These are phyloP conservation scores for Colletotrichum lupini DNA, from an alignment of 2,329 filamentous ascomycete species.

Conservation along the genomic window DNA sequence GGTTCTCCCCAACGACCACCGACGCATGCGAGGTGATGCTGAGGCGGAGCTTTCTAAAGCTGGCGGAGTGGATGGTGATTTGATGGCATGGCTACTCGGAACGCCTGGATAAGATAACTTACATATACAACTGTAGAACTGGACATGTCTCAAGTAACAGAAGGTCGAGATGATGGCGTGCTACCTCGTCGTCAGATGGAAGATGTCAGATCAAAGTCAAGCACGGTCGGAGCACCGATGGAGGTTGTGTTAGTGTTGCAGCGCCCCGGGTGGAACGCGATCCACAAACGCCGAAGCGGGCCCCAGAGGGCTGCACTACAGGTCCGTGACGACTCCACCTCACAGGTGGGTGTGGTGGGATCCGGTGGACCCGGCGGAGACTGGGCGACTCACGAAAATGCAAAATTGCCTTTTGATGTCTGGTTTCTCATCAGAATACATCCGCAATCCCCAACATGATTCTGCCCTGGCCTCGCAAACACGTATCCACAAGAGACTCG, in stretches of 20 bases:
- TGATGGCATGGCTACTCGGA: neutral
- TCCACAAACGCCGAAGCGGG: neutral
- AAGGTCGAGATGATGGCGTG: neutral
- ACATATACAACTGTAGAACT: neutral
- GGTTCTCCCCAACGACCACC: neutral
- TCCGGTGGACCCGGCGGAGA: neutral
- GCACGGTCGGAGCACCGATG: neutral
- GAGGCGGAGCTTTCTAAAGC: too few relatives aligned
- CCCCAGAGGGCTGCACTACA: too few relatives aligned
- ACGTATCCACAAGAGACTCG: neutral
- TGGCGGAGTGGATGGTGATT: neutral
- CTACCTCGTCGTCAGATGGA: neutral
- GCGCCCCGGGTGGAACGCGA: neutral
- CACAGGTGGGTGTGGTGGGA: too few relatives aligned
- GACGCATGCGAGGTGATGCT: neutral
- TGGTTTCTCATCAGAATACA: too few relatives aligned
- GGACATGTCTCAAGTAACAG: too few relatives aligned
- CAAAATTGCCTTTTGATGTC: neutral
- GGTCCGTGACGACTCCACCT: too few relatives aligned
- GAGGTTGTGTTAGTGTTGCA: neutral
- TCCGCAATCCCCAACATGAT: neutral
- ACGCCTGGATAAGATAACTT: neutral
- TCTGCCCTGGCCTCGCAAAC: too few relatives aligned
- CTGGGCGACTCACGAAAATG: neutral
- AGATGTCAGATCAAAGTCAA: slow-evolving; percentile 5